Evolutionary conservation across 495 filamentous ascomycete species (phyloP), one percentile per base, ranked within the genome.

Genomic region (Pseudevernia furfuracea): DNA sequence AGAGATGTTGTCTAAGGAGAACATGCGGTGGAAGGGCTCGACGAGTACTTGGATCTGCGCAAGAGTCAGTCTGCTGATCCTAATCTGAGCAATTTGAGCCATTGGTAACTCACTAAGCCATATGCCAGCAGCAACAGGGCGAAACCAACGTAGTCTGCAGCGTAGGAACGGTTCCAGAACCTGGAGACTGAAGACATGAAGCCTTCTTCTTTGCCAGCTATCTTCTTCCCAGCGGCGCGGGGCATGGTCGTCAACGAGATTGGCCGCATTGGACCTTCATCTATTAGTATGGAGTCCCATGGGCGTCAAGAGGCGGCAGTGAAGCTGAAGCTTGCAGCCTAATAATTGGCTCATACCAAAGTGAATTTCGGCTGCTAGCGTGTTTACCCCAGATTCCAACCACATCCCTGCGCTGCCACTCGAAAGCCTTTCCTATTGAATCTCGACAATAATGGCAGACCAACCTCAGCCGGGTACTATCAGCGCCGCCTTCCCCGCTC

Each of bases 71-170:
- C 2, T 25, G 4, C 30, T 5, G 8, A 23, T 37, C 34, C 30
- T 10, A 17, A 4, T 9, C 9, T 17, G 38, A 68, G 63, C 28
- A 17, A 4, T 9, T 15, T 17, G 38, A 68, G 63, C 28, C 14
- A 19, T 28, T 34, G 30, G 34, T 23, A 15, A 73, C 82, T 41
- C 62, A 91, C 88, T 37, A 90, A 61, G 19, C 89, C 64, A 75
- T 89, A 94, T 52, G 80, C 84, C 21, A 77, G 76, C 11, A 88
- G 67, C 23, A 98, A 80, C 37, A 90, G 69, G 4, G 80, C 79
- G 59, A 97, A 81, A 36, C 89, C 92, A 49, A 96, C 71, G 74
- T 93, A 96, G 73, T 98, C 95, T 12, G 89, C 82, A 19, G 88
- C 87, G 76, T 96, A 96, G 1, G 91, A 89, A 72, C 83, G 86